Base-by-base conservation (phyloP, 371 early-diverging fungal species). In the Mucor lusitanicus region DNA sequence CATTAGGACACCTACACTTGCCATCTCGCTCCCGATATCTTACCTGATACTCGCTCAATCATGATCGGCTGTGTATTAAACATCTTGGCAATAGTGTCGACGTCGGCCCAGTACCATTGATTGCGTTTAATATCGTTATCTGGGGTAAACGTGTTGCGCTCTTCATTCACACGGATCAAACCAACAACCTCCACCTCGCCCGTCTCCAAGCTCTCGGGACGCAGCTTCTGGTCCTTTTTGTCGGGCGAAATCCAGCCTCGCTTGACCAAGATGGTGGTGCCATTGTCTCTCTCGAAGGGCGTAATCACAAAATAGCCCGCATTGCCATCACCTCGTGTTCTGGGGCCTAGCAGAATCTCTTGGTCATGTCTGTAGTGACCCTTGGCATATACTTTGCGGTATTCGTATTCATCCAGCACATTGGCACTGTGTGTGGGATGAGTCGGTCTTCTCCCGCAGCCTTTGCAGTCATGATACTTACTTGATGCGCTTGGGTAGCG, bases 191-290 rank as follows among this genome's bases (percentile, higher is more conserved):
- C 77, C 0, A 90, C 86, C 35, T 67, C 70, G 0, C 72, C 91
- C 19, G 83, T 68, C 5, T 69, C 86, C 71, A 89, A 72, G 23
- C 88, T 88, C 13, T 84, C 88, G 3, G 85, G 79, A n/a, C 92
- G 80, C 1, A 78, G 73, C 6, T 70, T 64, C 19, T 78, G 87
- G 5, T 90, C 90, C 33, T 82, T 84, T 68, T 87, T 88, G 1
- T 91, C 91, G 13, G 87, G 81, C 5, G 91, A 83, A 19, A 97
- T 89, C 96, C 96, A 97, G 3, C 97, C 96, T 39, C 97, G 83
- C 66, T 92, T 90, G 13, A 97, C 90, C 28, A 97, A 77, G 12
- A 95, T 85, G 8, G 83, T 88, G 13, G 90, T 78, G 65, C 92
- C 92, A 67, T 91, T 87, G 37, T 83, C 82, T n/a, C 92, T 86